phyloP scores from a whole-genome alignment of 768 basidiomycete genomes.

The Suillus bovinus region DNA sequence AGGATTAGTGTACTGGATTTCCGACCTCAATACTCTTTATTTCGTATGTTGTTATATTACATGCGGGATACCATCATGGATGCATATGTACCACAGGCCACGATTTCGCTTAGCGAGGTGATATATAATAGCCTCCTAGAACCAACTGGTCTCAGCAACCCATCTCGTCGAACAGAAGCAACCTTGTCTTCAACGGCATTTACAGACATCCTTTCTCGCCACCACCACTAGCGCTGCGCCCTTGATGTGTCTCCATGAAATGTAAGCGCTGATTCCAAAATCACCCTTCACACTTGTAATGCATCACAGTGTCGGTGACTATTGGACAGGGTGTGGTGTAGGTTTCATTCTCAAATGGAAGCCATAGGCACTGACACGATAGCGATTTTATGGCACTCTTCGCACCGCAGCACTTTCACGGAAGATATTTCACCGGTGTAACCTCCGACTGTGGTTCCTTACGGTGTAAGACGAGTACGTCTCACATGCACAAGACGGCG shows the following conservation, averaged over 20 bases:
- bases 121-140: slow-evolving; percentile 8
- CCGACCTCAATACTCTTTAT: slow-evolving; percentile 3
- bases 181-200: neutral
- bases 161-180: neutral
- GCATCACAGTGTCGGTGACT: slow-evolving; percentile 34
- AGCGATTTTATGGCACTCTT: neutral
- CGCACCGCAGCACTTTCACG: slow-evolving; percentile 36
- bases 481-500: slow-evolving; percentile 37
- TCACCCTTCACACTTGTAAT: slow-evolving; percentile 9
- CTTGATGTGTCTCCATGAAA: slow-evolving; percentile 37
- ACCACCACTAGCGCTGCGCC: neutral
- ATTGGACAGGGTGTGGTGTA: slow-evolving; percentile 38
- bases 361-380: neutral
- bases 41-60: slow-evolving; percentile 4
- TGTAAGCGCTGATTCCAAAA: slow-evolving; percentile 23
- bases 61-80: neutral
- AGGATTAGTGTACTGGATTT: slow-evolving; percentile 5
- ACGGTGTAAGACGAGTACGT: slow-evolving; percentile 34
- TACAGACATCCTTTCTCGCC: neutral
- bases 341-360: slow-evolving; percentile 10
- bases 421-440: slow-evolving; percentile 37
- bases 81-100: slow-evolving; percentile 11
- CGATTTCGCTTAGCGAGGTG: slow-evolving; percentile 16
- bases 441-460: slow-evolving; percentile 32
- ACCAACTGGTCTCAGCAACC: neutral